These are phyloP conservation scores for Chionographis japonica DNA, from an alignment of 106 monocot genomes.

Conservation along the genomic window DNA sequence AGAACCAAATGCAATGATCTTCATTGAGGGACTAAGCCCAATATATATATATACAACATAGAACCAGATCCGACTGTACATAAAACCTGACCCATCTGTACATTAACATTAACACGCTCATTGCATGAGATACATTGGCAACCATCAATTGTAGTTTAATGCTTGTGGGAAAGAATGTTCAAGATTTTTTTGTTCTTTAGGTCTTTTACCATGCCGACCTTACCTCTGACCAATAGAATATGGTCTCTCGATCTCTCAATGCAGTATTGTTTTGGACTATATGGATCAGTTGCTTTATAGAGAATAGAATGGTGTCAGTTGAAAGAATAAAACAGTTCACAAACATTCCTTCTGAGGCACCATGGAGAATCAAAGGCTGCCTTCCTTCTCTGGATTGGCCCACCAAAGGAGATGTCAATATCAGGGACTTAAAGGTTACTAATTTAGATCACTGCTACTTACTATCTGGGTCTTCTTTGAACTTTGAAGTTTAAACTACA, in stretches of 20 bases:
- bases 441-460: background rate
- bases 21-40: too few relatives aligned
- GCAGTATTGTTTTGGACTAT: slow-evolving; percentile 53
- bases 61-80: too few relatives aligned
- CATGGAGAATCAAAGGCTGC: slow-evolving; percentile 68
- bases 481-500: too few relatives aligned
- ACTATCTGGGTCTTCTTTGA: background rate
- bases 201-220: too few relatives aligned
- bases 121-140: too few relatives aligned
- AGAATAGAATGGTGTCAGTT: slow-evolving; percentile 92
- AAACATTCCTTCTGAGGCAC: slow-evolving; percentile 76
- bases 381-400: slow-evolving; percentile 78
- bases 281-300: slow-evolving; percentile 90
- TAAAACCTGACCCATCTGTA: too few relatives aligned
- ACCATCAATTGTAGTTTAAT: too few relatives aligned
- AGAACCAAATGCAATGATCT: too few relatives aligned
- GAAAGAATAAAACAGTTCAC: slow-evolving; percentile 94
- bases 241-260: slow-evolving; percentile 88
- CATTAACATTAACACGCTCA: too few relatives aligned
- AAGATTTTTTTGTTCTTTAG: too few relatives aligned
- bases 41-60: too few relatives aligned
- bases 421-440: slow-evolving; percentile 66
- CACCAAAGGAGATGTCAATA: slow-evolving; percentile 52
- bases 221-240: slow-evolving; percentile 10
- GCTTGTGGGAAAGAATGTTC: too few relatives aligned